Conservation (phyloP, 129 eudicot genomes). For the Flaveria robusta region DNA sequence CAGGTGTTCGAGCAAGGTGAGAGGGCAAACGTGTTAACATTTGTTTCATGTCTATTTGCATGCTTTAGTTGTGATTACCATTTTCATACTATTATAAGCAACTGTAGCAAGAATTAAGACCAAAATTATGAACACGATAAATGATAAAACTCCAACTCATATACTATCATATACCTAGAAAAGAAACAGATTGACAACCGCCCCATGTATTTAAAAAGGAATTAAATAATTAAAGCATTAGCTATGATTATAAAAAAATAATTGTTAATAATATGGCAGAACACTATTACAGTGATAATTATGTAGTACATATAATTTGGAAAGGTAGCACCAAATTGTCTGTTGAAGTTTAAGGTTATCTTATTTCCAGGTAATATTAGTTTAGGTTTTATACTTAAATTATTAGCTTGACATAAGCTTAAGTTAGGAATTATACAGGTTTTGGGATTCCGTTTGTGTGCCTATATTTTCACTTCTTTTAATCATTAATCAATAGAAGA, state of each 20-base stretch:
- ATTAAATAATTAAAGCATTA: neutral
- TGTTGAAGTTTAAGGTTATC: neutral
- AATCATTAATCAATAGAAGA: neutral
- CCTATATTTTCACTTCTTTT: neutral
- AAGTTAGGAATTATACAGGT: neutral
- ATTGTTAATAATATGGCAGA: neutral
- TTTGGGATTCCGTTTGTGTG: neutral
- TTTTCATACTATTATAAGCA: neutral
- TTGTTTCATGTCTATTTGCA: neutral
- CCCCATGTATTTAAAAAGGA: too few species aligned
- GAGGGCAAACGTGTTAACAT: neutral
- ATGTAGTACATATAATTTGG: too few species aligned
- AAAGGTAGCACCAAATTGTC: neutral
- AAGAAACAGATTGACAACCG: neutral
- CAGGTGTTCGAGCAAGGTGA: slow-evolving; percentile 86
- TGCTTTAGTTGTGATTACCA: neutral
- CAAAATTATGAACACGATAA: too few species aligned
- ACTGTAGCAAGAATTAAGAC: neutral
- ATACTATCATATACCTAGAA: neutral
- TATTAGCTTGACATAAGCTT: neutral
- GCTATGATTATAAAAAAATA: neutral
- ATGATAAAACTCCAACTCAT: neutral
- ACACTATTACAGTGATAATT: neutral
- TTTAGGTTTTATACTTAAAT: neutral
- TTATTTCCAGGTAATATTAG: neutral